Percentiles rank a stretch among this genome's conserved stretches.
These are phyloP conservation scores for Pseudonitzschia multistriata DNA, from an alignment of 108 stramenopile genomes.

Conservation along the genomic window DNA sequence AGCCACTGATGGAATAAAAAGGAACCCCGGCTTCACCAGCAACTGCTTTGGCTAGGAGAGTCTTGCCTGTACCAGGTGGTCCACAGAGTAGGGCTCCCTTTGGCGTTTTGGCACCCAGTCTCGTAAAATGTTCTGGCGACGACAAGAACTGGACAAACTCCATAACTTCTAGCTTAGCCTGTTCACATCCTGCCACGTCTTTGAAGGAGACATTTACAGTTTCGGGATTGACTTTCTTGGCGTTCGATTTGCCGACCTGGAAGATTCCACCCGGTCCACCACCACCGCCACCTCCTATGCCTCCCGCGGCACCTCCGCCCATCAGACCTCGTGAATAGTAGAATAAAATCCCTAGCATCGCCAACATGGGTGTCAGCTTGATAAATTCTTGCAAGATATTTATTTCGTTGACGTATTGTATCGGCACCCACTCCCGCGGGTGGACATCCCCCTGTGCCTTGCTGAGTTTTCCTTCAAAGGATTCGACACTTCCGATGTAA, in stretches of 20 bases:
- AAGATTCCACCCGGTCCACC: constrained; percentile 84
- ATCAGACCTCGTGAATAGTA: constrained; percentile 82
- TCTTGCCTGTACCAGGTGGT: constrained; percentile 97
- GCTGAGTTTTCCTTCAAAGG: constrained; percentile 95
- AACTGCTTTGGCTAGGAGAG: constrained; percentile 95
- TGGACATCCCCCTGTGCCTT: constrained; percentile 84
- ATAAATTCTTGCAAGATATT: constrained; percentile 78
- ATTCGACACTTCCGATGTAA: constrained; percentile 95
- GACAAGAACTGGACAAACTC: constrained; percentile 95
- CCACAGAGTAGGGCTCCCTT: constrained; percentile 91
- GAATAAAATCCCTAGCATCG: constrained; percentile 75
- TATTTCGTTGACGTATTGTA: constrained; percentile 93
- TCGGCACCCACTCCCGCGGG: constrained; percentile 89
- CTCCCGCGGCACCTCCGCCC: constrained; percentile 66
- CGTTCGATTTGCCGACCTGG: constrained; percentile 72
- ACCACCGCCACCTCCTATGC: constrained; percentile 67
- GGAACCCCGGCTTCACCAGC: constrained; percentile 98
- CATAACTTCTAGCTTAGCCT: constrained; percentile 94
- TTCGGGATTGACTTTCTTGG: constrained; percentile 67
- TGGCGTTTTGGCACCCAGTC: constrained; percentile 91
- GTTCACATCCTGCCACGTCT: constrained; percentile 93
- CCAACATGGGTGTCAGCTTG: constrained; percentile 71
- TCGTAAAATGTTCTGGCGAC: constrained; percentile 71
- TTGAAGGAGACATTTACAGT: constrained; percentile 78
- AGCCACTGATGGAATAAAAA: constrained; percentile 90